Evolutionary conservation across 2,329 filamentous ascomycete genomes (phyloP), one percentile per base, ranked within the genome.

Genomic region (Metarhizium album): DNA sequence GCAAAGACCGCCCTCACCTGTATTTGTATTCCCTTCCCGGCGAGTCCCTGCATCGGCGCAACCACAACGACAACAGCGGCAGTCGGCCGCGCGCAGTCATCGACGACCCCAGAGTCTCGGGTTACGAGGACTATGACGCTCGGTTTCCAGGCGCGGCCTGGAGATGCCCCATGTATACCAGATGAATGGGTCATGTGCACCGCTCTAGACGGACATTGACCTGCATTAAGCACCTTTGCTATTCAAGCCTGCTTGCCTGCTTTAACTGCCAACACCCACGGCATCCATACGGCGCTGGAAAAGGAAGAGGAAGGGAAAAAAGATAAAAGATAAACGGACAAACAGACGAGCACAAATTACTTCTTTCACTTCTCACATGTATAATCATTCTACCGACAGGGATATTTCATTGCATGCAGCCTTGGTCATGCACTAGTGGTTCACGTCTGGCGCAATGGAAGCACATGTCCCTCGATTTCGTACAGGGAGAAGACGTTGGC

Each of bases 51-150:
- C 37, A 20, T 11, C 37, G 16, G 33, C 33, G 16, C 33, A 35
- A 35, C 14, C 14, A 35, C 11, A 13, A n/a, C 33, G 16, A 8
- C 18, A 20, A 20, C 16, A 18, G 18, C 20, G 37, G 37, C 7
- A 11, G 5, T 38, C 11, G 16, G 7, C 16, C 35, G 37, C n/a
- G 14, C 20, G 16, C 37, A 18, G 4, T 16, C 1, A 9, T 6
- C 7, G 16, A n/a, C 37, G 11, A 11, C n/a, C 60, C n/a, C 53
- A n/a, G 16, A 22, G 16, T 5, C n/a, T 45, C 42, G 22, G 55
- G 52, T 51, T 56, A 67, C 48, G 70, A 73, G 50, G 70, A 73
- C 54, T 75, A 76, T 47, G 71, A 75, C 49, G 70, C 71, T 23
- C 65, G 66, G 43, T 67, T 67, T 56, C 68, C 68, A 13, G 63